Evolutionary conservation across 768 basidiomycete species (phyloP).

Genomic region (Boletus pseudo-olivaceus): DNA sequence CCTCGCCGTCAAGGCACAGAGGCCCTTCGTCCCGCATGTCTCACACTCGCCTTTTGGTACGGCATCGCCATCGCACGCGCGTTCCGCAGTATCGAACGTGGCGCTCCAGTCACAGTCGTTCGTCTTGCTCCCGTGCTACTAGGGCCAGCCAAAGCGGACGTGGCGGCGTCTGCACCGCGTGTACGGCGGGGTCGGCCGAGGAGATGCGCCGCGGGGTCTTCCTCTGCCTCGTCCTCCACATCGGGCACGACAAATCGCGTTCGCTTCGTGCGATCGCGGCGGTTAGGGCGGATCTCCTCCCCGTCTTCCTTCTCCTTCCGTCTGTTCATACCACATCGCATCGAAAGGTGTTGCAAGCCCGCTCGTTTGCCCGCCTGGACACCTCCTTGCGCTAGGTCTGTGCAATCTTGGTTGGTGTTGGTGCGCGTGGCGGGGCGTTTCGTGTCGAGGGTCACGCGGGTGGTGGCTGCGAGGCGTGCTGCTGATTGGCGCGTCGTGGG

Average conservation of each 20-base stretch:
- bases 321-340: neutral
- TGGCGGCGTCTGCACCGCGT: too few relatives aligned
- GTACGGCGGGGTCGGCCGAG: neutral
- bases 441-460: neutral
- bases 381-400: conserved; percentile 1
- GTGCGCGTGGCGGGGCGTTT: neutral
- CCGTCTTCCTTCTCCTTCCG: neutral
- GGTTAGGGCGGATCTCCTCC: neutral
- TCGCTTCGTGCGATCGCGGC: neutral
- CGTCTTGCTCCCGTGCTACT: neutral
- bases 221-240: neutral
- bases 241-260: conserved; percentile 13
- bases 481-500: neutral
- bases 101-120: neutral
- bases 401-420: neutral
- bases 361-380: neutral
- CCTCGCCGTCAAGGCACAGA: neutral
- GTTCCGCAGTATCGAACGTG: neutral
- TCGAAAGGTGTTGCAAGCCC: neutral
- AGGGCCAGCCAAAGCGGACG: neutral
- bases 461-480: neutral
- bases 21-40: neutral
- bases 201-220: too few relatives aligned
- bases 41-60: neutral
- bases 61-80: neutral